A percentile compares a stretch with the other conserved stretches of the same genome.
Conservation (phyloP, 2,329 filamentous ascomycete species). For the Coniochaeta sp. region DNA sequence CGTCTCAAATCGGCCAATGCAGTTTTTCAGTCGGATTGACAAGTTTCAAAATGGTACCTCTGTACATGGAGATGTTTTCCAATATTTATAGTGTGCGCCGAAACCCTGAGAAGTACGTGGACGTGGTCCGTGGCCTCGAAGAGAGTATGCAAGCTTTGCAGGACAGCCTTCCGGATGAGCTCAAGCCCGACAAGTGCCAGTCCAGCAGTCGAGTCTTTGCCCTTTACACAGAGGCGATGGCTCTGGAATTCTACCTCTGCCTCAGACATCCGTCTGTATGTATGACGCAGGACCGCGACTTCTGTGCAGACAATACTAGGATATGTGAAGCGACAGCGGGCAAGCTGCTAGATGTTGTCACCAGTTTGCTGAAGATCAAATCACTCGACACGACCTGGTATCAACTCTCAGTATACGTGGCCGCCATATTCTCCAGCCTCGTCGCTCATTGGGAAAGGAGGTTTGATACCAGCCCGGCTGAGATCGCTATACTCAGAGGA, state of each 20-base stretch:
- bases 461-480: conserved; percentile 47
- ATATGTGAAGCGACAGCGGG: conserved; percentile 60
- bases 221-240: conserved; percentile 45
- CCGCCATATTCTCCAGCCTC: conserved; percentile 65
- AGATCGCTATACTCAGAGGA: conserved; percentile 50
- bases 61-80: conserved; percentile 67
- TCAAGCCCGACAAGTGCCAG: conserved; percentile 39
- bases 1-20: conserved; percentile 49
- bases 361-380: conserved; percentile 53
- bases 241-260: conserved; percentile 50
- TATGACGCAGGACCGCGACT: conserved; percentile 42
- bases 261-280: conserved; percentile 56
- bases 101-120: conserved; percentile 54
- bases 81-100: conserved; percentile 66
- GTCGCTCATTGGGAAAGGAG: conserved; percentile 63
- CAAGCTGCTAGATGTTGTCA: conserved; percentile 54
- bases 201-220: conserved; percentile 40
- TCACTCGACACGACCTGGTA: conserved; percentile 75
- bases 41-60: conserved; percentile 55
- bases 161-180: conserved; percentile 52
- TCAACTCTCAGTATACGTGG: conserved; percentile 62
- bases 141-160: conserved; percentile 47
- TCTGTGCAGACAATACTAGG: conserved; percentile 54
- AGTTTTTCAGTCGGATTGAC: conserved; percentile 59
- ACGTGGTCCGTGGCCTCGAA: conserved; percentile 58